Evolutionary conservation across 192 early-diverging fungal species (phyloP), one percentile per base, ranked within the genome.

Genomic region (Umbelopsis sp.): DNA sequence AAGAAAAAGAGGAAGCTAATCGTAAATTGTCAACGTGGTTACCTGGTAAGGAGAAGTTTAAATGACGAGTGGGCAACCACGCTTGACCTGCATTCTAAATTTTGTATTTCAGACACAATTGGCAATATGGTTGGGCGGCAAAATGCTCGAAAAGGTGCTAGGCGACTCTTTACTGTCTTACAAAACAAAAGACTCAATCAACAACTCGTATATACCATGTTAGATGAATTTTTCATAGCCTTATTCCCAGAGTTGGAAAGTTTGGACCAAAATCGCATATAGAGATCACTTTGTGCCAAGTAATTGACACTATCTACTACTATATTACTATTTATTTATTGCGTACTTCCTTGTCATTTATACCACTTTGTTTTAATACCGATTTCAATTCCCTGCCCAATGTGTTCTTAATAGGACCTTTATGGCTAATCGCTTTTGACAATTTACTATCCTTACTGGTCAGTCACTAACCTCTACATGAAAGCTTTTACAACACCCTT

Each of bases 141-240:
- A 53, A 98, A 98, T 70, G 91, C 94, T 0, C 76, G 84, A 4
- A 77, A 85, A 44, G 96, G 96, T 16, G 94, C 95, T 0, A 43
- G 81, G 17, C 77, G 90, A 17, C 75, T 94, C 5, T 86, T 91
- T 68, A 86, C 82, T 31, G 79, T 91, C 1, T 83, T 96, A 65
- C 96, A 98, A 80, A 87, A 91, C 43, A 82, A 83, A 7, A 24
- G 84, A n/a, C 76, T 95, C 5, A 97, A 96, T 66, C 90, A 92
- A 50, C 90, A 91, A 36, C 80, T 98, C n/a, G 81, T 88, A 7
- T 92, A 96, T 71, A 82, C 74, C 6, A 54, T 92, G 1, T 77
- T 96, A 14, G 96, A 98, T 75, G 93, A 92, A 56, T 56, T 94
- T 44, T 66, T 94, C 14, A 74, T 50, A 5, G 82, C 82, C 1